Evolutionary conservation across 306 rosid species (phyloP).

Genomic region (Acmispon strigosus): DNA sequence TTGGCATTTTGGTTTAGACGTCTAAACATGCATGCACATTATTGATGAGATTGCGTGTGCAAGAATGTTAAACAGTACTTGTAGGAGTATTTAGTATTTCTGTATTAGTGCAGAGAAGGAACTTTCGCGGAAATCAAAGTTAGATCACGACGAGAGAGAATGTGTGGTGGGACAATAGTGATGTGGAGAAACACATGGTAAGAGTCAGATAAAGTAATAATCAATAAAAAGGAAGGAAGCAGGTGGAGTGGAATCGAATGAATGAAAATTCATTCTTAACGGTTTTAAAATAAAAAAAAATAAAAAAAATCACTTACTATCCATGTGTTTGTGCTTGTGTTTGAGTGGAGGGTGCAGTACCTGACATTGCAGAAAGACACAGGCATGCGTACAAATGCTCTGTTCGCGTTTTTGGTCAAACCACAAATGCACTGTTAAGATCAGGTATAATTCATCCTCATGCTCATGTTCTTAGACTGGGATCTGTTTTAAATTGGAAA

Average conservation of each 20-base stretch:
- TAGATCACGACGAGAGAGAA: conserved; percentile 6
- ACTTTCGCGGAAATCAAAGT: conserved; percentile 75
- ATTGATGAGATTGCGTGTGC: not conserved
- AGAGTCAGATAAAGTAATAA: conserved; percentile 53
- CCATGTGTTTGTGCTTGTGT: not conserved
- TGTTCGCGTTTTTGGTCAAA: not conserved
- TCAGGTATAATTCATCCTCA: conserved; percentile 1
- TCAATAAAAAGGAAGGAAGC: conserved; percentile 1
- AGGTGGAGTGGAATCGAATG: not conserved
- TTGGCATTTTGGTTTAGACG: too few species aligned
- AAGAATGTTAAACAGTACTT: conserved; percentile 5
- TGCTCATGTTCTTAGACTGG: too few species aligned
- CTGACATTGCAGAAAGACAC: conserved; percentile 17
- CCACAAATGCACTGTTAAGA: too few species aligned
- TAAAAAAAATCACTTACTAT: not conserved
- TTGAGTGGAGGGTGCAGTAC: conserved; percentile 16
- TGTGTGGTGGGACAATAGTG: conserved; percentile 40
- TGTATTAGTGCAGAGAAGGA: not conserved
- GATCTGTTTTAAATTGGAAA: not conserved
- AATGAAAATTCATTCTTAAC: not conserved
- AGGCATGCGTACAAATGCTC: conserved; percentile 32
- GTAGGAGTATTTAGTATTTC: not conserved
- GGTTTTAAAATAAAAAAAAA: not conserved
- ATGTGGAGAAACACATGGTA: conserved; percentile 58
- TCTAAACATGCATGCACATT: not conserved